phyloP scores from a whole-genome alignment of 2,329 filamentous ascomycete species.

The Ambrosiella cleistominuta region DNA sequence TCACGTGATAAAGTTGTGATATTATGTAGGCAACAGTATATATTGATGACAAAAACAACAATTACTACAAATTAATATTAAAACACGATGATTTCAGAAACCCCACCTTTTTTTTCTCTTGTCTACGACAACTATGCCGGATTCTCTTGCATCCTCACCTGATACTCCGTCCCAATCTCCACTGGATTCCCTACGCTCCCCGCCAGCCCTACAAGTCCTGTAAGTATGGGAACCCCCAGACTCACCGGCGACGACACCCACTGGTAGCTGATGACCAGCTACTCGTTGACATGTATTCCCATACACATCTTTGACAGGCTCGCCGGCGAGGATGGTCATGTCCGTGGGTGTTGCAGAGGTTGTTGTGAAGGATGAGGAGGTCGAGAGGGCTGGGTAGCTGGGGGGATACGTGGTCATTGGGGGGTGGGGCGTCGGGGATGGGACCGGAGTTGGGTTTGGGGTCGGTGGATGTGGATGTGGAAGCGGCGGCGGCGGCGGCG shows the following conservation, averaged over 20 bases:
- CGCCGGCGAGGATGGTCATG: constrained; percentile 14
- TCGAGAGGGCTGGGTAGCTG: background rate
- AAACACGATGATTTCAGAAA: background rate
- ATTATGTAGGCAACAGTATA: background rate
- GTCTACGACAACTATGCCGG: constrained; percentile 18
- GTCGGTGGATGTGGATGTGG: constrained; percentile 3
- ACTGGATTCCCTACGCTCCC: constrained; percentile 19
- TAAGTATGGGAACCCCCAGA: background rate
- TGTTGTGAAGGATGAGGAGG: background rate
- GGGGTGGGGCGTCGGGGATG: background rate
- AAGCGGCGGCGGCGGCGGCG: constrained; percentile 1
- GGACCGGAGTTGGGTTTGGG: background rate
- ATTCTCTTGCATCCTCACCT: background rate
- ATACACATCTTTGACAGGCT: constrained; percentile 4
- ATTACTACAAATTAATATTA: background rate
- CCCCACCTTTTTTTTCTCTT: background rate
- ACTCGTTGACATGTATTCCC: background rate
- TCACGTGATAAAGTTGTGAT: background rate
- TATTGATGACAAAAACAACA: background rate
- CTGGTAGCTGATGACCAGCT: background rate
- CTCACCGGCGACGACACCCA: constrained; percentile 1
- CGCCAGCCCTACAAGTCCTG: constrained; percentile 12
- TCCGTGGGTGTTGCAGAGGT: constrained; percentile 8
- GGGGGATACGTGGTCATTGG: background rate
- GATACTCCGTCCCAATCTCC: background rate